Evolutionary conservation across 2,329 filamentous ascomycete genomes (phyloP).

Genomic region (Colletotrichum shisoi): DNA sequence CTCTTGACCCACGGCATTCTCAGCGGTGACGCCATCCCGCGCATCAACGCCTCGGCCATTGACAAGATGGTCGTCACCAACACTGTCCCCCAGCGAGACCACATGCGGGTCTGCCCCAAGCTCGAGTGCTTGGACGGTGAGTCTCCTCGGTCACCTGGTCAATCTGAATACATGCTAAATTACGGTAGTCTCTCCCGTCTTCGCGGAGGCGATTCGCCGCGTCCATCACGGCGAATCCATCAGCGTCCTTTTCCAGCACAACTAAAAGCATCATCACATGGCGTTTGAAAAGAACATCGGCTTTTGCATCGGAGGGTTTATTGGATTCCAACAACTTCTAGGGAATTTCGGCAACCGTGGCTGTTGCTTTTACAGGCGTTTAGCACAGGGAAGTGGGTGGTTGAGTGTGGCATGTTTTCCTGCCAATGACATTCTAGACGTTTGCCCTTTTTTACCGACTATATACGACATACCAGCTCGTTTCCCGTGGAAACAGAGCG

Average conservation of each 20-base stretch:
- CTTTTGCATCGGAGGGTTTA: slow-evolving; percentile 39
- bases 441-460: slow-evolving; percentile 17
- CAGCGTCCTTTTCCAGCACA: slow-evolving; percentile 77
- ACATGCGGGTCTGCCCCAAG: slow-evolving; percentile 80
- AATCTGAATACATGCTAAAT: slow-evolving; percentile 16
- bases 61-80: slow-evolving; percentile 97
- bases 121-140: slow-evolving; percentile 82
- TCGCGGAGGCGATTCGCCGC: slow-evolving; percentile 92
- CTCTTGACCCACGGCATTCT: slow-evolving; percentile 94
- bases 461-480: slow-evolving; percentile 32
- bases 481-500: slow-evolving; percentile 22
- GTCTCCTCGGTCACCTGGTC: slow-evolving; percentile 4
- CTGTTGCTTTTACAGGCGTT: slow-evolving; percentile 37
- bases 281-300: slow-evolving; percentile 38
- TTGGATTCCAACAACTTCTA: slow-evolving; percentile 36
- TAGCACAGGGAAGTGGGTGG: slow-evolving; percentile 28
- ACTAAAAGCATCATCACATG: slow-evolving; percentile 39
- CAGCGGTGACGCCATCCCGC: slow-evolving; percentile 91
- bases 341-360: slow-evolving; percentile 30
- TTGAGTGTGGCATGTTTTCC: slow-evolving; percentile 31
- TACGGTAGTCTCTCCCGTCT: slow-evolving; percentile 74
- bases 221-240: slow-evolving; percentile 99
- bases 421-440: slow-evolving; percentile 35
- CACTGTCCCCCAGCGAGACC: slow-evolving; percentile 87
- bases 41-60: slow-evolving; percentile 90